These are phyloP conservation scores for Leucosporidium scottii DNA, from an alignment of 768 basidiomycete genomes.

Conservation along the genomic window DNA sequence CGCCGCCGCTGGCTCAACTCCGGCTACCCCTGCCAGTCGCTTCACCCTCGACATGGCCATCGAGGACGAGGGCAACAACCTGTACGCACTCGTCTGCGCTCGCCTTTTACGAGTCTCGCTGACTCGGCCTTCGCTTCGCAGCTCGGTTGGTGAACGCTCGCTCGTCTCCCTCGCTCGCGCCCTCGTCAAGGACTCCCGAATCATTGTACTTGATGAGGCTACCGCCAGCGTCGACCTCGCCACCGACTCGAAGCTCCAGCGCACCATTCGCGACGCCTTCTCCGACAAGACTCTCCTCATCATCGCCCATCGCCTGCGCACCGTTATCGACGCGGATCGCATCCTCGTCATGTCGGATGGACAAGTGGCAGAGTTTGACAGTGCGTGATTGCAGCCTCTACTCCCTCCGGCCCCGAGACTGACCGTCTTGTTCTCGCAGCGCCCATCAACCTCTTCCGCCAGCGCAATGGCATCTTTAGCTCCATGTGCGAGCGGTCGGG, in stretches of 20 bases:
- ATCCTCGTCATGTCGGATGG: slow-evolving; percentile 83
- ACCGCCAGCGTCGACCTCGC: slow-evolving; percentile 48
- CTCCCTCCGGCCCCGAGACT: background rate
- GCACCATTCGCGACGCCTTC: slow-evolving; percentile 75
- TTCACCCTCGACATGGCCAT: slow-evolving; percentile 75
- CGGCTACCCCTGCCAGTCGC: slow-evolving; percentile 38
- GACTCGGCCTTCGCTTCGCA: slow-evolving; percentile 5
- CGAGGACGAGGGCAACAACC: slow-evolving; percentile 64
- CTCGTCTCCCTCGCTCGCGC: slow-evolving; percentile 83
- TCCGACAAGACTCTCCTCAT: slow-evolving; percentile 56
- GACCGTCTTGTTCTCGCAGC: background rate
- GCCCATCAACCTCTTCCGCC: slow-evolving; percentile 50
- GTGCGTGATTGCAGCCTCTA: background rate
- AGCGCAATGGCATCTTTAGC: slow-evolving; percentile 52
- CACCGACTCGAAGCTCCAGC: slow-evolving; percentile 83
- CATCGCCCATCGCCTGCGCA: slow-evolving; percentile 64
- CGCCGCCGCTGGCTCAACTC: background rate
- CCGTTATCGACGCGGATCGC: slow-evolving; percentile 80
- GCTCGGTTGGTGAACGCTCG: slow-evolving; percentile 53
- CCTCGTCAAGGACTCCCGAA: slow-evolving; percentile 72
- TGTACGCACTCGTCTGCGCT: slow-evolving; percentile 43
- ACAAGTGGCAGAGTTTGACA: slow-evolving; percentile 47
- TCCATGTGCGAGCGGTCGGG: slow-evolving; percentile 56
- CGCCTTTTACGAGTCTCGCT: slow-evolving; percentile 40
- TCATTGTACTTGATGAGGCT: slow-evolving; percentile 65